These are phyloP conservation scores for Amanita brunnescens DNA, from an alignment of 768 basidiomycete genomes.

Conservation along the genomic window DNA sequence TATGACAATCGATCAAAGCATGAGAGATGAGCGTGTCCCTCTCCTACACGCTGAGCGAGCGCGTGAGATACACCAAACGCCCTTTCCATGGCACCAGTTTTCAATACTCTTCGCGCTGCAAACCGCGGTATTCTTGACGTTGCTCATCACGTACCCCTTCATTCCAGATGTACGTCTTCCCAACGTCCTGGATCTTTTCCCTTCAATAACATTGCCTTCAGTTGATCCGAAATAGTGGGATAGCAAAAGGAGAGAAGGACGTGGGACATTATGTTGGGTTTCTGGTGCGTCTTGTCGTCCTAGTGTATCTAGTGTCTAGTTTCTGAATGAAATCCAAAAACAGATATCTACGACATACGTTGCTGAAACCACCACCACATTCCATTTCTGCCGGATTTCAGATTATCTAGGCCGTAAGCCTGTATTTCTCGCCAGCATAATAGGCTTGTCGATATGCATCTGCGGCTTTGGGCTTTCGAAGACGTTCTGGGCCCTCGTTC, in stretches of 20 bases:
- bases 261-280: conserved; percentile 74
- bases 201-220: background rate
- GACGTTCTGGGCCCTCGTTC: conserved; percentile 55
- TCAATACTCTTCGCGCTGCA: conserved; percentile 55
- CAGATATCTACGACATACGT: conserved; percentile 75
- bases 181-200: background rate
- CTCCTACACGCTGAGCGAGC: background rate
- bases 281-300: conserved; percentile 35
- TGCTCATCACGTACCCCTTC: conserved; percentile 70
- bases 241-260: conserved; percentile 59
- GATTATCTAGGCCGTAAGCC: conserved; percentile 71
- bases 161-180: conserved; percentile 50
- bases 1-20: conserved; percentile 8
- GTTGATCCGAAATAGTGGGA: conserved; percentile 34
- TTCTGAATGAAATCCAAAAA: background rate
- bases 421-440: conserved; percentile 57
- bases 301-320: background rate
- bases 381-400: conserved; percentile 68
- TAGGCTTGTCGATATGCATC: conserved; percentile 60
- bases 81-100: conserved; percentile 61
- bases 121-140: conserved; percentile 33
- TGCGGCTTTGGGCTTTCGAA: conserved; percentile 65
- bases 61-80: background rate
- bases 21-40: background rate
- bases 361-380: conserved; percentile 62